Base-by-base conservation (phyloP, 331 rosid genomes). In the Malus hybrid region DNA sequence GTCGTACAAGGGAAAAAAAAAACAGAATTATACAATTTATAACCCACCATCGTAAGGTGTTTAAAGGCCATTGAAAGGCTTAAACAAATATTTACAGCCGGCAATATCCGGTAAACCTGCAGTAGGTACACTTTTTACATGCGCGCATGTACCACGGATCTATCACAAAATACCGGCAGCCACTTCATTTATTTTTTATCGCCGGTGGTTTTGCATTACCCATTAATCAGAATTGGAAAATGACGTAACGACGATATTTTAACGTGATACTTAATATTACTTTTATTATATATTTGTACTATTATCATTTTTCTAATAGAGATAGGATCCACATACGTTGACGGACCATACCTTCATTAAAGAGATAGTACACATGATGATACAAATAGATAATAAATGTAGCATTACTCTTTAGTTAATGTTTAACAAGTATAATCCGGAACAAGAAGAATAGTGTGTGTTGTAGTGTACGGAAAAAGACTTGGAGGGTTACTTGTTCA, bases 41-140 rank as follows among this genome's bases (percentile, higher is more conserved):
- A 60, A 77, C 69, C 57, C 66, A 54, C 61, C 69, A 10, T 34
- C 33, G n/a, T 13, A 71, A 54, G 66, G 64, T 57, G 36, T 28
- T 72, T 71, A 18, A 79, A 76, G 67, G 70, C 76, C 69, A n/a
- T n/a, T 76, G 54, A 46, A 66, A 70, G 46, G 12, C n/a, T 61
- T 14, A 29, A 48, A 15, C 29, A 44, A 65, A 19, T 36, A 79
- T 62, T 70, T 70, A 87, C 75, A 74, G 88, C 91, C 88, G 88
- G 91, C 91, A 87, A 82, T 76, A 64, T 70, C 89, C 91, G 80
- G 90, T 86, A 90, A 85, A 90, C 79, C 72, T 84, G 96, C 80
- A 1, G 65, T 57, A 5, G 14, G 65, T 74, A 77, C 76, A 78
- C 84, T 50, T 75, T 69, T 72, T 74, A 65, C 77, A 63, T 74